Evolutionary conservation across 768 basidiomycete species (phyloP).

Genomic region (Boletus rubroflammeus): DNA sequence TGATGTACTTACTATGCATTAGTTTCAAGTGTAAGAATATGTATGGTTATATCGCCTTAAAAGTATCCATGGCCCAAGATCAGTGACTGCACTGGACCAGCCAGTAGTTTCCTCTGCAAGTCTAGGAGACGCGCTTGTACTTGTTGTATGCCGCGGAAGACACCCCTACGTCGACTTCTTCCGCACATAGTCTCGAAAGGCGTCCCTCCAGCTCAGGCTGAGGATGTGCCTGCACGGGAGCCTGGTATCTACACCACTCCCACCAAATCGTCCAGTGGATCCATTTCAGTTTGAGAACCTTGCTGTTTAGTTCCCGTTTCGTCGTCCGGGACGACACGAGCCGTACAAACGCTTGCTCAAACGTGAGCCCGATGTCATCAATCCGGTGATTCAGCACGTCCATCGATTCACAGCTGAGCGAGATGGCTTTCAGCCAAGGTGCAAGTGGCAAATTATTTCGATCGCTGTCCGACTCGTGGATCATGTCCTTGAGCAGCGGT

Average conservation of each 20-base stretch:
- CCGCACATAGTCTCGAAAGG: slow-evolving; percentile 20
- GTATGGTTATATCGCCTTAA: slow-evolving; percentile 3
- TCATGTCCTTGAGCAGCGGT: slow-evolving; percentile 27
- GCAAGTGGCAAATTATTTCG: slow-evolving; percentile 19
- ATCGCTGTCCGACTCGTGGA: slow-evolving; percentile 14
- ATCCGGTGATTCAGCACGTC: slow-evolving; percentile 20
- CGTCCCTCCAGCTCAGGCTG: slow-evolving; percentile 24
- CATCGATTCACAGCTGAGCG: slow-evolving; percentile 29
- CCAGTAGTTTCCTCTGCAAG: neutral
- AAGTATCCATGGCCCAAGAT: neutral
- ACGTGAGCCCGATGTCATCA: slow-evolving; percentile 25
- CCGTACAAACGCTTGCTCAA: slow-evolving; percentile 24
- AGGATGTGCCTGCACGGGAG: slow-evolving; percentile 19
- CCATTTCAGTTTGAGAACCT: slow-evolving; percentile 28
- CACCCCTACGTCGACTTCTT: slow-evolving; percentile 29
- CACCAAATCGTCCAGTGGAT: slow-evolving; percentile 34
- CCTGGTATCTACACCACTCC: slow-evolving; percentile 24
- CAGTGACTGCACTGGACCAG: slow-evolving; percentile 4
- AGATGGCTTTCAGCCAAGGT: slow-evolving; percentile 30
- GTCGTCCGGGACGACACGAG: slow-evolving; percentile 27
- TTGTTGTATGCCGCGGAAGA: slow-evolving; percentile 30
- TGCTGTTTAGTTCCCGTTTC: slow-evolving; percentile 20
- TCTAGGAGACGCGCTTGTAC: slow-evolving; percentile 31
- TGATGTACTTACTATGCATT: slow-evolving; percentile 15
- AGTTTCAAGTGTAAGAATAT: slow-evolving; percentile 18